Conservation (phyloP, 2,329 filamentous ascomycete species). For the Fusarium poae region DNA sequence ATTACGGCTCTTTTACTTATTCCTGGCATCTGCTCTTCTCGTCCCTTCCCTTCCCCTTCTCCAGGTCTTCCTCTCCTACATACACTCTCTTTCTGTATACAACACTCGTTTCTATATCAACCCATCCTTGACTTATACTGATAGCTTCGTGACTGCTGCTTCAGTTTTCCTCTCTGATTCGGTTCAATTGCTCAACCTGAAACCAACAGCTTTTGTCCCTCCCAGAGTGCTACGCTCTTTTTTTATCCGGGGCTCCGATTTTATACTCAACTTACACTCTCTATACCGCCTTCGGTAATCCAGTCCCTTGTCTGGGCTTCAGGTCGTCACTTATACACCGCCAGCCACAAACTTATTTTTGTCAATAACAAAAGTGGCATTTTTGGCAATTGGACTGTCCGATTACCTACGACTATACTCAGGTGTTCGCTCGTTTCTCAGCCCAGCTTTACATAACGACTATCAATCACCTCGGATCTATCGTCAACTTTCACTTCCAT, state of each 20-base stretch:
- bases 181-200: constrained; percentile 34
- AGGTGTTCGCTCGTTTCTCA: neutral
- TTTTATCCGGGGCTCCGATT: constrained; percentile 11
- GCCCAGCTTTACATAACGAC: neutral
- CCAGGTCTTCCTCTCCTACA: constrained; percentile 27
- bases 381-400: neutral
- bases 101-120: constrained; percentile 36
- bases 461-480: neutral
- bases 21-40: constrained; percentile 35
- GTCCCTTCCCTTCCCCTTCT: constrained; percentile 32
- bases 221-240: constrained; percentile 43
- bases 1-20: constrained; percentile 42
- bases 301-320: constrained; percentile 19
- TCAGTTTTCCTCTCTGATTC: constrained; percentile 10
- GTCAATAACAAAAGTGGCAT: constrained; percentile 1
- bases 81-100: neutral
- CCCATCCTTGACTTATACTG: constrained; percentile 22
- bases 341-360: constrained; percentile 6
- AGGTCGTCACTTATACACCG: constrained; percentile 30
- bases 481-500: constrained; percentile 19
- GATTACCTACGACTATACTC: constrained; percentile 5
- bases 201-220: constrained; percentile 14
- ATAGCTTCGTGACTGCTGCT: constrained; percentile 23
- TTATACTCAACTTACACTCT: constrained; percentile 32
- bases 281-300: constrained; percentile 22